Base-by-base conservation (phyloP, 805 yeast genomes). In the Komagataella phaffii region DNA sequence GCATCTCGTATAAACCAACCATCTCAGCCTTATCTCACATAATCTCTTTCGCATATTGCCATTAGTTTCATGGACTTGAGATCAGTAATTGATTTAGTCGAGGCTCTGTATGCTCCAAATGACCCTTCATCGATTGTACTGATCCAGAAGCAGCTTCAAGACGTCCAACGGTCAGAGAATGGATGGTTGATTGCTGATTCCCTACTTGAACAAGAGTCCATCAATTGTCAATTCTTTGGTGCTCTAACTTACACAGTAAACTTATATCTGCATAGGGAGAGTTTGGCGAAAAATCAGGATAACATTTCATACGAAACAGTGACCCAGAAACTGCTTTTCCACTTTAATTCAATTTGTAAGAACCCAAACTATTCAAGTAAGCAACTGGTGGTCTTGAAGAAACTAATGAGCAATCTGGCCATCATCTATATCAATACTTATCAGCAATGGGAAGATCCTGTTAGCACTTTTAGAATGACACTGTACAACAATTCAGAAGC, bases 201-300 rank as follows among this genome's bases (percentile, higher is more conserved):
- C 45, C 68, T 88, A 18, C 66, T 88, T 6, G 53, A 54, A 48
- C 54, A 61, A 2, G 59, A 61, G 3, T 71, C 77, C 1, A 57
- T 67, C 47, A 76, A 76, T 53, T 77, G 81, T 55, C 79, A 80
- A 59, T 88, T 83, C 62, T 83, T 88, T 59, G 96, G 95, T 0
- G 95, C 95, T 0, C 72, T 85, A 53, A 88, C 96, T 0, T 80
- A 79, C 53, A 76, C 88, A 0, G 93, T 88, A 3, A 70, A 74
- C 55, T 64, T 84, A 12, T 18, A 47, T 36, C 44, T 47, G 46
- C 46, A 18, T 24, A 14, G 49, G 49, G 49, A 47, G 45, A 24
- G 19, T 21, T 7, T 24, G 5, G 1, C 10, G 17, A 14, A 30
- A 30, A 30, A 30, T 14, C 5, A 10, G 2, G 40, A 30, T 10